phyloP scores from a whole-genome alignment of 257 asterid genomes.

The Craterostigma plantagineum region DNA sequence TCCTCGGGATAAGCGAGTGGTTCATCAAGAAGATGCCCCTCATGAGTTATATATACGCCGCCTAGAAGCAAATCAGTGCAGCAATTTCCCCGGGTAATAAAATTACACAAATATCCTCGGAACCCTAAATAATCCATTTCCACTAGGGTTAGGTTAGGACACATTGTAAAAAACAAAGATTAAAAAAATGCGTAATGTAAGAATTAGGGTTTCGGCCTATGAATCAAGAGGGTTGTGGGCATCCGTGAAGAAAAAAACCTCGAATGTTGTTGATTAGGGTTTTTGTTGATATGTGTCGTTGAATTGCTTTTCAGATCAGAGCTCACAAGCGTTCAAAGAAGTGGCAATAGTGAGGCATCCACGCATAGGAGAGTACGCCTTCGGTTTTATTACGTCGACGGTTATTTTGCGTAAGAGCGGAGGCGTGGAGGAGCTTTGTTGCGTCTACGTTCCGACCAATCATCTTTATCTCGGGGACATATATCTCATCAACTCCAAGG shows the following conservation, averaged over 20 bases:
- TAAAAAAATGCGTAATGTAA: no score
- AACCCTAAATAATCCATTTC: no score
- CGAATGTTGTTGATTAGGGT: no score
- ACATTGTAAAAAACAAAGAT: no score
- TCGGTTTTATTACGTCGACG: conserved; percentile 64
- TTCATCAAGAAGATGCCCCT: conserved; percentile 66
- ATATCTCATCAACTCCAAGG: conserved; percentile 55
- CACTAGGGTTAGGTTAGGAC: no score
- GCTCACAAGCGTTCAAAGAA: conserved; percentile 75
- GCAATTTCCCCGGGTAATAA: conserved; percentile 69
- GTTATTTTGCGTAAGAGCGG: conserved; percentile 39
- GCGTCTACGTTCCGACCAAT: conserved; percentile 75
- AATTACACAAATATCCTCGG: no score
- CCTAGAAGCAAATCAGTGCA: conserved; percentile 69
- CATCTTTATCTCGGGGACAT: conserved; percentile 85
- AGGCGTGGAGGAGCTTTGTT: conserved; percentile 67
- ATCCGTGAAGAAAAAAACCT: no score
- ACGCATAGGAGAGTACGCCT: conserved; percentile 60
- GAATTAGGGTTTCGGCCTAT: no score
- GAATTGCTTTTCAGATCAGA: conserved; percentile 26
- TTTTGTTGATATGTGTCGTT: no score
- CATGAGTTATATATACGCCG: conserved; percentile 56
- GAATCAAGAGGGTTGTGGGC: no score
- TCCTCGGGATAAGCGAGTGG: conserved; percentile 68
- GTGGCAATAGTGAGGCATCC: conserved; percentile 72